phyloP scores from a whole-genome alignment of 208 protist genomes.

The Porcisia deanei region DNA sequence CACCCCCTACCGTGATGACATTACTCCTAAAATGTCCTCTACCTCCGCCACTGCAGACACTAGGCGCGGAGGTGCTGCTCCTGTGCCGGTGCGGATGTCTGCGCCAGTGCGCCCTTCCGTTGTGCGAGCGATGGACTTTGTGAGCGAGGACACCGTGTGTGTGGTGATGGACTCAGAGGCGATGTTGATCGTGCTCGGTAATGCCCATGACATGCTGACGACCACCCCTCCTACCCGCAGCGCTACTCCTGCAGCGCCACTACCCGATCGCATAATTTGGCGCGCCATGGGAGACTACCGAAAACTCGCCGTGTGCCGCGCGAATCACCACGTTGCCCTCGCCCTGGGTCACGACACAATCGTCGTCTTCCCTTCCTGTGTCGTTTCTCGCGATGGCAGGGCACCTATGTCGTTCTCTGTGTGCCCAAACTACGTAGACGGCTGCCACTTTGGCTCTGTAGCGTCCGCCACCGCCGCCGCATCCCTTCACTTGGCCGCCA shows the following conservation, averaged over 20 bases:
- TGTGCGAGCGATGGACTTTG: conserved; percentile 40
- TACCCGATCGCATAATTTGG: conserved; percentile 55
- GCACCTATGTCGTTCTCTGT: not conserved
- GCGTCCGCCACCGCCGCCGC: conserved; percentile 10
- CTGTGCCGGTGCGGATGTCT: conserved; percentile 23
- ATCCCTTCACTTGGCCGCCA: conserved; percentile 16
- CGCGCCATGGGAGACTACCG: conserved; percentile 64
- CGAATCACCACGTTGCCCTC: conserved; percentile 70
- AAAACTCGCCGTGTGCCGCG: conserved; percentile 60
- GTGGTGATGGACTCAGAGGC: conserved; percentile 42
- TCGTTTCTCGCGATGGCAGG: not conserved
- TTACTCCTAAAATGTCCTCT: not conserved
- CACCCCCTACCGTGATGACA: not conserved
- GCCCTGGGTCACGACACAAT: conserved; percentile 47
- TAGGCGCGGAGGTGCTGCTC: not conserved
- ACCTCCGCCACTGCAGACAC: not conserved
- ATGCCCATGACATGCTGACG: not conserved
- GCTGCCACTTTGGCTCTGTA: conserved; percentile 3
- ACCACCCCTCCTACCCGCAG: not conserved
- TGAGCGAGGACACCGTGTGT: conserved; percentile 41
- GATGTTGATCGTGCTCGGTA: conserved; percentile 41
- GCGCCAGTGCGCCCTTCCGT: conserved; percentile 1
- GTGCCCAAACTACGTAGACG: conserved; percentile 6
- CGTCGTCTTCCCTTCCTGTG: conserved; percentile 61
- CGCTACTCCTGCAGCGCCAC: not conserved